A percentile compares a stretch with the other conserved stretches of the same genome.
phyloP scores from a whole-genome alignment of 768 basidiomycete species.

The Gloeophyllum trabeum region DNA sequence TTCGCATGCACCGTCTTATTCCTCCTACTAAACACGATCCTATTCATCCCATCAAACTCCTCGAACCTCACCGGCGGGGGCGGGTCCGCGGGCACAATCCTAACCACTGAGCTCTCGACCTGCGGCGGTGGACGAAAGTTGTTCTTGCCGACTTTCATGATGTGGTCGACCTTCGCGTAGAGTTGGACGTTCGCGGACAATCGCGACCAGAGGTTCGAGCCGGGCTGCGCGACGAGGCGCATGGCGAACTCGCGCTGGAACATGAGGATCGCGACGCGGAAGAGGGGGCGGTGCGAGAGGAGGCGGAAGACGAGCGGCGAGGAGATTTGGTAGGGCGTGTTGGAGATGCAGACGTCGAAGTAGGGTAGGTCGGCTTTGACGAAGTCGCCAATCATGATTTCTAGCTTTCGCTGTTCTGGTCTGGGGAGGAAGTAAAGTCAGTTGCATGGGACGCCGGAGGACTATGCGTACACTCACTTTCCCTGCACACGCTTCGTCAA shows the following conservation, averaged over 20 bases:
- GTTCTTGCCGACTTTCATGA: slow-evolving; percentile 94
- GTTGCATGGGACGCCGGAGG: background rate
- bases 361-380: slow-evolving; percentile 97
- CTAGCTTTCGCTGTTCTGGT: slow-evolving; percentile 90
- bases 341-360: slow-evolving; percentile 98
- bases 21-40: slow-evolving; percentile 81
- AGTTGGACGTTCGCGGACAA: slow-evolving; percentile 95
- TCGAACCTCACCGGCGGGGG: slow-evolving; percentile 94
- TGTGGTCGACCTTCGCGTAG: slow-evolving; percentile 90
- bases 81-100: slow-evolving; percentile 86
- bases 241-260: slow-evolving; percentile 98
- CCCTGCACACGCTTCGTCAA: slow-evolving; percentile 95
- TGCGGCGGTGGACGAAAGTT: slow-evolving; percentile 94
- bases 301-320: slow-evolving; percentile 96
- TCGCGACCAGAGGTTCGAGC: slow-evolving; percentile 83
- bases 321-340: slow-evolving; percentile 98
- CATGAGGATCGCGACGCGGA: slow-evolving; percentile 95
- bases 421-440: slow-evolving; percentile 26
- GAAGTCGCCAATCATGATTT: slow-evolving; percentile 94
- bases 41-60: slow-evolving; percentile 91
- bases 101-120: slow-evolving; percentile 89
- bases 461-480: slow-evolving; percentile 52
- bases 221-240: slow-evolving; percentile 79
- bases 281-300: slow-evolving; percentile 90
- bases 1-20: slow-evolving; percentile 88